Evolutionary conservation across 768 basidiomycete species (phyloP).

Genomic region (Lentinula raphanica): DNA sequence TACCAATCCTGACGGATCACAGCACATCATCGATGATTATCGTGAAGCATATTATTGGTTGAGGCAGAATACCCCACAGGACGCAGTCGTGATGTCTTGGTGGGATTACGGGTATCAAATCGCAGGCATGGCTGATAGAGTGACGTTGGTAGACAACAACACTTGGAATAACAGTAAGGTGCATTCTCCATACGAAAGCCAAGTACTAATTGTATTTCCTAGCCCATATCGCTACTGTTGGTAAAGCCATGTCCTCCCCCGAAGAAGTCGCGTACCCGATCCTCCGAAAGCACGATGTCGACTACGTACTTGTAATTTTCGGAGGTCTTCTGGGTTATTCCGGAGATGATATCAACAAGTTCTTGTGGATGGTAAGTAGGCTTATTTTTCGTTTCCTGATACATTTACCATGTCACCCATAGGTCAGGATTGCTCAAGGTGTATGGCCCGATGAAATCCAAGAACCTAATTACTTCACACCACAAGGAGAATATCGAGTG

Average conservation of each 20-base stretch:
- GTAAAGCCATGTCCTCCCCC: slow-evolving; percentile 92
- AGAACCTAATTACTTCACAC: slow-evolving; percentile 91
- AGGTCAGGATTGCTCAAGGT: slow-evolving; percentile 74
- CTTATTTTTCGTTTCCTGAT: not conserved
- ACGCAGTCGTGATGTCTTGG: slow-evolving; percentile 97
- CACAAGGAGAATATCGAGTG: slow-evolving; percentile 87
- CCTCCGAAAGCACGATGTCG: slow-evolving; percentile 93
- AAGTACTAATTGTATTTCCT: not conserved
- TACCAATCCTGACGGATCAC: slow-evolving; percentile 71
- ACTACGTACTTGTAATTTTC: slow-evolving; percentile 96
- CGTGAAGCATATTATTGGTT: slow-evolving; percentile 99
- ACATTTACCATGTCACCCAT: not conserved
- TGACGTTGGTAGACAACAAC: slow-evolving; percentile 97
- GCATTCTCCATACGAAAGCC: slow-evolving; percentile 7
- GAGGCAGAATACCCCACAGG: slow-evolving; percentile 87
- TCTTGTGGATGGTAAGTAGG: slow-evolving; percentile 94
- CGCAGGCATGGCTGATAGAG: slow-evolving; percentile 96
- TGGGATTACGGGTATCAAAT: slow-evolving; percentile 99
- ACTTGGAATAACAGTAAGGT: slow-evolving; percentile 98
- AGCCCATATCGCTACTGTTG: slow-evolving; percentile 98
- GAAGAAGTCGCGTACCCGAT: slow-evolving; percentile 98
- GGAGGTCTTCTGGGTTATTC: slow-evolving; percentile 95
- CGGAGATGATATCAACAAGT: slow-evolving; percentile 99
- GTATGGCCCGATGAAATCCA: slow-evolving; percentile 98
- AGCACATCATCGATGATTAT: slow-evolving; percentile 98